Base-by-base conservation (phyloP, 257 asterid genomes). In the Ophiorrhiza pumila region DNA sequence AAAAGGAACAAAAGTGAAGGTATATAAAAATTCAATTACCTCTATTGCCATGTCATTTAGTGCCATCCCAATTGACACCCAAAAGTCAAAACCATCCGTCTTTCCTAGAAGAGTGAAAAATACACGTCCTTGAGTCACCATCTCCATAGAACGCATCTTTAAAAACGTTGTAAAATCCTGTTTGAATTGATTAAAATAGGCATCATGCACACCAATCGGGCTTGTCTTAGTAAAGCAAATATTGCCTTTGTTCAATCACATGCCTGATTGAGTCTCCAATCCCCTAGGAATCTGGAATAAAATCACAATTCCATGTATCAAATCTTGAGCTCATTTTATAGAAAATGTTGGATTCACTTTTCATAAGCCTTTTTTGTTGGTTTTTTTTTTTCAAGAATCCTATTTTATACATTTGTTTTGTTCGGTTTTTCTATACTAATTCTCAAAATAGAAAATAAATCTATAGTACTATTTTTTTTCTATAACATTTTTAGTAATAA, bases 161-260 rank as follows among this genome's bases (percentile, higher is more conserved):
- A 76, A 42, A n/a, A n/a, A n/a, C n/a, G n/a, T n/a, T n/a, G n/a
- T n/a, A n/a, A n/a, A n/a, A n/a, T n/a, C n/a, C n/a, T 50, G 60
- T 8, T 27, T 29, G 31, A 76, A 76, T 60, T 76, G 79, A 25
- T 31, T 13, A 41, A 69, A 15, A n/a, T 69, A 76, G 27, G 75
- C 75, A 8, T 39, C 41, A 27, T 39, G 58, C 27, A 76, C 75
- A 61, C 58, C 41, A 0, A 65, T 18, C 0, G 75, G 75, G 41
- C 79, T 76, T 2, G 59, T 60, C 17, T 46, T 37, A 5, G 75
- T 22, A 5, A 47, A 17, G 70, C 58, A 76, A 47, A 76, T 61
- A 53, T 69, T 76, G 41, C 57, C 35, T 49, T 59, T 76, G 69
- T 76, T 76, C 49, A 66, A 32, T 13, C 62, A 39, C 41, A 22